Percentiles rank a stretch among this genome's conserved stretches.
Conservation (phyloP, 2,329 filamentous ascomycete species). For the Dryadomyces sulphureus region DNA sequence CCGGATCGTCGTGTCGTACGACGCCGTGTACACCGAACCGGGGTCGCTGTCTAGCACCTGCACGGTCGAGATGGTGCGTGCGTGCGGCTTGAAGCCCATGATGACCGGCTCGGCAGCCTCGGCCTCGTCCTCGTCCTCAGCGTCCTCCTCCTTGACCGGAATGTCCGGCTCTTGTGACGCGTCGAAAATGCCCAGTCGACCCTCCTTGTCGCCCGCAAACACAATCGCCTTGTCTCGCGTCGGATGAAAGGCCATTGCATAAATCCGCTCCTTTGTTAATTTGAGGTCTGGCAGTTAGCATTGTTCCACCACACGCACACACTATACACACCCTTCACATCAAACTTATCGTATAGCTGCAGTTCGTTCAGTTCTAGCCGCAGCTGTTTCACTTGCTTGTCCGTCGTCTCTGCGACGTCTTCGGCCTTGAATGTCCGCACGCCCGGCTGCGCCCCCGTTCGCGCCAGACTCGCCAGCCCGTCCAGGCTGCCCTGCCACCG, state of each 20-base stretch:
- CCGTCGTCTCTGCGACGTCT: slow-evolving; percentile 68
- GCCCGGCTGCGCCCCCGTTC: slow-evolving; percentile 60
- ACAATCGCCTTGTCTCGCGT: slow-evolving; percentile 73
- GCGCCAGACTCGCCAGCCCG: slow-evolving; percentile 37
- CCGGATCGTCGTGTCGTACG: slow-evolving; percentile 86
- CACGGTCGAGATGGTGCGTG: slow-evolving; percentile 75
- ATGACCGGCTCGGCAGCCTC: slow-evolving; percentile 61
- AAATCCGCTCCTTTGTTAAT: slow-evolving; percentile 75
- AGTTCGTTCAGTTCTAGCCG: slow-evolving; percentile 65
- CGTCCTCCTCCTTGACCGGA: slow-evolving; percentile 29
- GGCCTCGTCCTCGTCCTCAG: slow-evolving; percentile 54
- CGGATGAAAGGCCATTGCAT: slow-evolving; percentile 79
- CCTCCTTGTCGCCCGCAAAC: slow-evolving; percentile 89
- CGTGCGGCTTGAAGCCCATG: slow-evolving; percentile 79
- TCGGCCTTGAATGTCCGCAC: slow-evolving; percentile 69
- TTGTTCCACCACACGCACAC: no score
- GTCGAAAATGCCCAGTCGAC: slow-evolving; percentile 81
- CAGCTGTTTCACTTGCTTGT: slow-evolving; percentile 59
- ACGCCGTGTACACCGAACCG: slow-evolving; percentile 67
- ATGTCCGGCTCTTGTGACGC: slow-evolving; percentile 49
- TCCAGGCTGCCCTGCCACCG: slow-evolving; percentile 56
- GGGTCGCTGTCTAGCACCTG: slow-evolving; percentile 59
- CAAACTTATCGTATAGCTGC: slow-evolving; percentile 69
- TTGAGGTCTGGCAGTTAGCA: slow-evolving; percentile 54
- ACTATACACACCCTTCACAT: slow-evolving; percentile 52